These are phyloP conservation scores for Penicillium sp. DNA, from an alignment of 2,329 filamentous ascomycete species.

Conservation along the genomic window DNA sequence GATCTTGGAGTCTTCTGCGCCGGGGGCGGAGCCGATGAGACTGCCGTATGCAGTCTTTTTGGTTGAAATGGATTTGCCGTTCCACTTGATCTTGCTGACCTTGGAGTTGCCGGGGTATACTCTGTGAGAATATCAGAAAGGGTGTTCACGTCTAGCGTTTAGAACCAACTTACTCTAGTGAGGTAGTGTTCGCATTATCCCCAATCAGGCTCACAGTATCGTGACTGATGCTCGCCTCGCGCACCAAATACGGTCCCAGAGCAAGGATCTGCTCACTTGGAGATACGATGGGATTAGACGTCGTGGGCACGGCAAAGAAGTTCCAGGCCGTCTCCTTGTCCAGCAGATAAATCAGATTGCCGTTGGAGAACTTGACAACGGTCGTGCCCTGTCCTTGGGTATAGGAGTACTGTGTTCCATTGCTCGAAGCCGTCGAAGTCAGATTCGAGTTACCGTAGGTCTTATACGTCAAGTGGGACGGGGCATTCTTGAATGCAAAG, in stretches of 20 bases:
- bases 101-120: constrained; percentile 48
- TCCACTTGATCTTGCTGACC: constrained; percentile 52
- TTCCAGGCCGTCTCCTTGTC: constrained; percentile 59
- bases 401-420: constrained; percentile 49
- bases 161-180: constrained; percentile 40
- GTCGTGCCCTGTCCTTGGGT: constrained; percentile 53
- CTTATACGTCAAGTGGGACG: constrained; percentile 42
- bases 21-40: constrained; percentile 46
- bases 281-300: constrained; percentile 49
- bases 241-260: constrained; percentile 51
- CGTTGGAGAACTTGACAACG: constrained; percentile 55
- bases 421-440: constrained; percentile 30
- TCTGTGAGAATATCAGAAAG: constrained; percentile 18
- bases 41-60: constrained; percentile 51
- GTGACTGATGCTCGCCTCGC: constrained; percentile 42
- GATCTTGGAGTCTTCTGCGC: constrained; percentile 46
- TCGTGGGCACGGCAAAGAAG: constrained; percentile 59
- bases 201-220: constrained; percentile 44
- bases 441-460: constrained; percentile 48
- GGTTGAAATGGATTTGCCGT: constrained; percentile 46
- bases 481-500: constrained; percentile 53
- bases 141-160: not conserved
- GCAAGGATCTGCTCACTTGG: constrained; percentile 54
- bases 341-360: constrained; percentile 56
- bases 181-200: constrained; percentile 48